A percentile compares a stretch with the other conserved stretches of the same genome.
Conservation (phyloP, 148 eudicot species). For the Dysphania ambrosioides region DNA sequence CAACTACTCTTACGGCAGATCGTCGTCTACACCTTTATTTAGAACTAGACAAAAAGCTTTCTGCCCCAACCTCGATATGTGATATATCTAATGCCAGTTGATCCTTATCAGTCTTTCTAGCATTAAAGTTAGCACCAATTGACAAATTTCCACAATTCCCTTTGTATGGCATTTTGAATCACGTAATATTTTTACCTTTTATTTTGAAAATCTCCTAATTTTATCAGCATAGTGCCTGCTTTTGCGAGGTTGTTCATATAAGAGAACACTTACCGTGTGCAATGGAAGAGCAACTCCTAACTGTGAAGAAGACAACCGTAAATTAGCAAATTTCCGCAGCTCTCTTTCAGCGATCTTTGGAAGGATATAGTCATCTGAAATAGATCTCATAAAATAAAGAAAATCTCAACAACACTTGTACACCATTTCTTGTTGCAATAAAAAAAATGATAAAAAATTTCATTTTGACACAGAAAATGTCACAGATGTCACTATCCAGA, state of each 20-base stretch:
- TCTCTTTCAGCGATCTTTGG: conserved; percentile 96
- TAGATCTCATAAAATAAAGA: conserved; percentile 5
- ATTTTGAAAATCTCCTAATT: too few relatives aligned
- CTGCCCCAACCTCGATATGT: neutral
- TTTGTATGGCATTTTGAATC: too few relatives aligned
- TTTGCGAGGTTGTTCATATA: too few relatives aligned
- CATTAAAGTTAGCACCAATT: neutral
- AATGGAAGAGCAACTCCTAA: conserved; percentile 56
- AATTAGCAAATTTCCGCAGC: conserved; percentile 66
- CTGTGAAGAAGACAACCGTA: conserved; percentile 59
- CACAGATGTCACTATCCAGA: neutral
- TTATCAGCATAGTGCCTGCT: too few relatives aligned
- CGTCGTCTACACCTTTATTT: neutral
- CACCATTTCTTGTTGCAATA: neutral
- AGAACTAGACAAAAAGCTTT: neutral
- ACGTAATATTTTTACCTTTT: too few relatives aligned
- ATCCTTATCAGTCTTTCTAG: neutral
- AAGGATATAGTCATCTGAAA: conserved; percentile 84
- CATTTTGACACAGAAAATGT: neutral
- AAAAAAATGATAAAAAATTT: neutral
- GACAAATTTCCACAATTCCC: too few relatives aligned
- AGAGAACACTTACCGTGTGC: conserved; percentile 45
- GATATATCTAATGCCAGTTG: neutral
- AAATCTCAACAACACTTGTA: conserved; percentile 4
- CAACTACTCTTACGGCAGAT: neutral